These are phyloP conservation scores for Ophiosphaerella herpotricha DNA, from an alignment of 2,329 filamentous ascomycete species.

Conservation along the genomic window DNA sequence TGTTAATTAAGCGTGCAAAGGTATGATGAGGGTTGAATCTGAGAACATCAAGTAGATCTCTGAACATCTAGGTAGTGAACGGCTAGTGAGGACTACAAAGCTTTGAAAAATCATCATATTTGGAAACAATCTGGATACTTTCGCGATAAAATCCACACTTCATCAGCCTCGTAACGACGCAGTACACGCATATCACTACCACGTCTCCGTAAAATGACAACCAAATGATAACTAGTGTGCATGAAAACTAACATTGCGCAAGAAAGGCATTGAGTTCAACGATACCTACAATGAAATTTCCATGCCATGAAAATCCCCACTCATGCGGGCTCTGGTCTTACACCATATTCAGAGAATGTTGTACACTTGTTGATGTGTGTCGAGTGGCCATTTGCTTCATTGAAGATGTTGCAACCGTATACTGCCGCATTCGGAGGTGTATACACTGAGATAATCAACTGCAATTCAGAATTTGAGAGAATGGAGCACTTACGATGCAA, in stretches of 20 bases:
- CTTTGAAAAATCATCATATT: too few species aligned
- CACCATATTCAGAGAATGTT: slow-evolving; percentile 43
- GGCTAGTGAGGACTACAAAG: too few species aligned
- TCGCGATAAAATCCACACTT: too few species aligned
- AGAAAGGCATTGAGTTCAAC: neutral
- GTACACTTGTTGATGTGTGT: slow-evolving; percentile 35
- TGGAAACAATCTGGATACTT: too few species aligned
- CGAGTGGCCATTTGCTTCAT: slow-evolving; percentile 68
- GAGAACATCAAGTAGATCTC: too few species aligned
- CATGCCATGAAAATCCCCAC: neutral
- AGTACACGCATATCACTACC: too few species aligned
- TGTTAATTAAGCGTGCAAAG: too few species aligned
- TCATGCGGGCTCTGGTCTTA: neutral
- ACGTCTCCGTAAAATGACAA: neutral
- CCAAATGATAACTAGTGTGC: neutral
- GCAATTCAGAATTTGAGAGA: neutral
- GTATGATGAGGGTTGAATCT: too few species aligned
- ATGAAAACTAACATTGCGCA: neutral
- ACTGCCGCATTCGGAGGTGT: slow-evolving; percentile 87
- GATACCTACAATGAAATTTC: too few species aligned
- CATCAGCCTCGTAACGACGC: too few species aligned
- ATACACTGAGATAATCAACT: slow-evolving; percentile 60
- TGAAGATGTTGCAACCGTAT: slow-evolving; percentile 80
- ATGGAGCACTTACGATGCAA: slow-evolving; percentile 65
- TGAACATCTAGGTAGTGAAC: too few species aligned